Base-by-base conservation (phyloP, 2,329 filamentous ascomycete genomes). In the Aspergillus pseudoterreus region DNA sequence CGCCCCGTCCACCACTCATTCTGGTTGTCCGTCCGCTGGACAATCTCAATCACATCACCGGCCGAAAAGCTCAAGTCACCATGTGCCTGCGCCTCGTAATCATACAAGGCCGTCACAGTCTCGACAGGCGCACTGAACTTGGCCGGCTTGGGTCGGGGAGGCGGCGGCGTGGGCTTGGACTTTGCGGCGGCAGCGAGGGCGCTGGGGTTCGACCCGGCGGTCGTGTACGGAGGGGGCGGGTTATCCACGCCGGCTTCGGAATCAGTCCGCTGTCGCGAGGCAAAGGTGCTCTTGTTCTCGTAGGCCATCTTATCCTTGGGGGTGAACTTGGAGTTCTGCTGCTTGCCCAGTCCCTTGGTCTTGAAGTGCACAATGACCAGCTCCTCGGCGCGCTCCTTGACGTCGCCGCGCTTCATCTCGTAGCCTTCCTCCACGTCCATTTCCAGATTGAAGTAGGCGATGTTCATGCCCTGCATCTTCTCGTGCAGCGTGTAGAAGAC, bases 401-500 rank as follows among this genome's bases (percentile, higher is more conserved):
- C 86, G 62, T 95, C 88, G 22, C 91, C 92, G 27, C 92, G 87
- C 77, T 96, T 96, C 71, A 84, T 81, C 64, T 88, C 79, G 70
- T 95, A 99, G 11, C 90, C 92, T 57, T 92, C 92, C 70, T 96
- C 90, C 41, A 99, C 87, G 64, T 95, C 92, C 30, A 89, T 80
- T 1, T 88, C 89, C 47, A 99, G 81, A 71, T 99, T 89, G 72
- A 99, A 99, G 75, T 99, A 99, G 55, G 91, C 91, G 67, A 99
- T 99, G 66, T 97, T 92, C 70, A 95, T 91, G 60, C 82, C 85
- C 75, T 99, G 94, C 94, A 99, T 99, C 74, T 87, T 90, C 74
- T 97, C 92, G 71, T 99, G 94, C 49, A 99, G 80, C 1, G 94
- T 99, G 74, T 99, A 99, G 72, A 97, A 99, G 59, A 99, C 90